Conservation (phyloP, 257 asterid species). For the Solanum dulcamara region DNA sequence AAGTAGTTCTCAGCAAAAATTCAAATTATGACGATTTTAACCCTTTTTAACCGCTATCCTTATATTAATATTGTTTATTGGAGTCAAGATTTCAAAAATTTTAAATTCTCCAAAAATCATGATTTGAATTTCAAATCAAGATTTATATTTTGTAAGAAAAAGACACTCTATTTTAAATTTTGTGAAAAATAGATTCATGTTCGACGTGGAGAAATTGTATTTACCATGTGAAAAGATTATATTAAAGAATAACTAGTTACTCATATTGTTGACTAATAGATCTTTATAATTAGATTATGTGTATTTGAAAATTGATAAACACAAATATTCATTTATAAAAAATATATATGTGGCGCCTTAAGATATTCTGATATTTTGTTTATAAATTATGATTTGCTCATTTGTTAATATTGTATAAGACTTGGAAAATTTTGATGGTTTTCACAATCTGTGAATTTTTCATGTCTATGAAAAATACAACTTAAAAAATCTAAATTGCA, state of each 20-base stretch:
- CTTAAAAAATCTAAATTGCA: too few species aligned
- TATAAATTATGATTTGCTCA: neutral
- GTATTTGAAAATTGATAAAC: neutral
- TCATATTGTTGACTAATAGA: neutral
- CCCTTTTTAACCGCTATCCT: conserved; percentile 20
- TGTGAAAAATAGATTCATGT: neutral
- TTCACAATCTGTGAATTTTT: neutral
- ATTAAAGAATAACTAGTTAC: neutral
- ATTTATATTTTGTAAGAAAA: too few species aligned
- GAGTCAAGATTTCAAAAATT: neutral
- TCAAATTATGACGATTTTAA: conserved; percentile 32
- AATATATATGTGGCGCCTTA: neutral
- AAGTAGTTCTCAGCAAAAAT: conserved; percentile 5
- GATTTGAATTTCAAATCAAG: too few species aligned
- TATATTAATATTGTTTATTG: neutral
- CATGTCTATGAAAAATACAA: too few species aligned
- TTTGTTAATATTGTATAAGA: neutral
- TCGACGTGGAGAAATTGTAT: neutral
- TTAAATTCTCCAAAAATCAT: too few species aligned
- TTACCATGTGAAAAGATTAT: neutral
- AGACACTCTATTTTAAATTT: too few species aligned
- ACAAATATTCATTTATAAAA: neutral
- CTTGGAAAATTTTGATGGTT: too few species aligned
- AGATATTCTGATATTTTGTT: neutral
- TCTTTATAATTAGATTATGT: neutral